Base-by-base conservation (phyloP, 2,329 filamentous ascomycete genomes). In the Arthrobotrys pseudoclavata region DNA sequence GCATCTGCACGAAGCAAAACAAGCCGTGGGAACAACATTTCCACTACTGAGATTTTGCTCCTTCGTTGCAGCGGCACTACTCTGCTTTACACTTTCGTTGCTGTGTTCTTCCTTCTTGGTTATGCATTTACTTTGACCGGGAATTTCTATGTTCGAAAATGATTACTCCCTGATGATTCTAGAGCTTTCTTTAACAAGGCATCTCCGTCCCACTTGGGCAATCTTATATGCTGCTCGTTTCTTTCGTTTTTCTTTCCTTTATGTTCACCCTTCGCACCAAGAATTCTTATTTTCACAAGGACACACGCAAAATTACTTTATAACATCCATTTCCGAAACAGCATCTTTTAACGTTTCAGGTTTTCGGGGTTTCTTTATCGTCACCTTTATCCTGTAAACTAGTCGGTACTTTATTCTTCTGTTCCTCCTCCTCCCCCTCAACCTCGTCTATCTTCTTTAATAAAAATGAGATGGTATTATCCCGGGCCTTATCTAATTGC, bases 361-460 rank as follows among this genome's bases (percentile, higher is more conserved):
- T 48, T 42, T 55, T 67, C 1, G 47, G 37, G 40, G 12, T 24
- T 22, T 47, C 37, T 47, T 40, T 47, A 47, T 68, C 22, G 24
- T 57, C 37, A 9, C 55, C 12, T n/a, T 55, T 42, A 24, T 42
- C n/a, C 34, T 57, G 29, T 13, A 24, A 24, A 18, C 45, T 60
- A 42, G 47, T 45, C 7, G 10, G 1, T 13, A 20, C 18, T 1
- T 24, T 40, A 53, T 79, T 72, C n/a, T n/a, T n/a, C n/a, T n/a
- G n/a, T n/a, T n/a, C n/a, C 50, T 79, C 70, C 50, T 79, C 64
- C 64, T 84, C 81, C 76, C 83, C 83, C 69, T 88, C 87, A 0
- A 85, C 84, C 64, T 86, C 85, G 76, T 88, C 86, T 74, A 88
- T 86, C 74, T 87, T 83, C 80, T 86, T 86, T 67, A 88, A 80